These are phyloP conservation scores for Fusarium sp. DNA, from an alignment of 2,329 filamentous ascomycete species.

Conservation along the genomic window DNA sequence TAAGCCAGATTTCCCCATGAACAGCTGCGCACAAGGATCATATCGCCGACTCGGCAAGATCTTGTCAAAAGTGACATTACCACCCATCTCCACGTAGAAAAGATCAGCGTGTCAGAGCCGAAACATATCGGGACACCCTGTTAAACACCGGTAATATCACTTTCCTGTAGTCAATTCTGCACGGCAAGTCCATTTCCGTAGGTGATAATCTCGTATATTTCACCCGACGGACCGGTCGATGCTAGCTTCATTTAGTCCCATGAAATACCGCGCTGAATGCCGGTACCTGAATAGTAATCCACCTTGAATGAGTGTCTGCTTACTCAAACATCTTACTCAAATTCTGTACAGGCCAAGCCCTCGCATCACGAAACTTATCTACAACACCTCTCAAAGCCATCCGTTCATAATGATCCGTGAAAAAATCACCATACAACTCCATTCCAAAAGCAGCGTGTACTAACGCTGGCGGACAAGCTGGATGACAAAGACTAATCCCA, in stretches of 20 bases:
- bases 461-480: constrained; percentile 53
- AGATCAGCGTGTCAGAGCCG: constrained; percentile 20
- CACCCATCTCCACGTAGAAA: not conserved
- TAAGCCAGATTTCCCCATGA: not conserved
- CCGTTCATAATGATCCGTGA: constrained; percentile 55
- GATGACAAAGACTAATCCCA: constrained; percentile 56
- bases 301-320: not conserved
- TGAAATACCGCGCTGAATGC: not conserved
- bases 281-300: constrained; percentile 15
- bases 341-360: constrained; percentile 55
- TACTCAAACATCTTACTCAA: constrained; percentile 53
- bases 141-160: not conserved
- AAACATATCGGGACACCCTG: constrained; percentile 15
- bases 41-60: constrained; percentile 10
- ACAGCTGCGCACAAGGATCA: constrained; percentile 1
- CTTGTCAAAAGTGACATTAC: not conserved
- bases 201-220: not conserved
- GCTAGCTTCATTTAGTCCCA: not conserved
- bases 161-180: not conserved
- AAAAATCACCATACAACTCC: constrained; percentile 57
- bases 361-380: constrained; percentile 58
- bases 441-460: constrained; percentile 56
- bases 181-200: not conserved
- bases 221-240: not conserved
- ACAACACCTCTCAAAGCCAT: constrained; percentile 54